A percentile compares a stretch with the other conserved stretches of the same genome.
Conservation (phyloP, 2,329 filamentous ascomycete genomes). For the Aspergillus tamarii region DNA sequence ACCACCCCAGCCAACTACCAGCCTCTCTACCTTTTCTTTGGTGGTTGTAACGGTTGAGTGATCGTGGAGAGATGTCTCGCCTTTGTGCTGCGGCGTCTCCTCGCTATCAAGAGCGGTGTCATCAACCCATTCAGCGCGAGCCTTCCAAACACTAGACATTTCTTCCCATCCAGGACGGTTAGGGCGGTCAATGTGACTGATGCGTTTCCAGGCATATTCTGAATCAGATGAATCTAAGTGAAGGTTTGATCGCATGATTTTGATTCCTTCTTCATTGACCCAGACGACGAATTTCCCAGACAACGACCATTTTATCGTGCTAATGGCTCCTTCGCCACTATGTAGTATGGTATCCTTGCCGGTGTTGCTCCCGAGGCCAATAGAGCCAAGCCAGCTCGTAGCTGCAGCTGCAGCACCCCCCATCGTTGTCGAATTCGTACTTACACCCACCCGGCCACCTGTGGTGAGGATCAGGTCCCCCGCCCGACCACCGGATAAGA, state of each 20-base stretch:
- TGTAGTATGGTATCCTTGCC: conserved; percentile 88
- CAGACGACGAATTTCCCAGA: conserved; percentile 91
- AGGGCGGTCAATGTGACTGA: conserved; percentile 88
- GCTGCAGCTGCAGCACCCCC: conserved; percentile 74
- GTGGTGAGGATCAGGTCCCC: conserved; percentile 85
- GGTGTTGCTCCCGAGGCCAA: conserved; percentile 76
- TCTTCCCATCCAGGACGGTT: conserved; percentile 89
- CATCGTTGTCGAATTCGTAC: conserved; percentile 81
- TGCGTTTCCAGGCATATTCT: conserved; percentile 90
- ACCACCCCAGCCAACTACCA: conserved; percentile 93
- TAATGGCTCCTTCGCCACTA: conserved; percentile 88
- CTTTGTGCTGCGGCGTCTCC: conserved; percentile 52
- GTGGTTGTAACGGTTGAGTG: conserved; percentile 43
- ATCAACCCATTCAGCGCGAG: conserved; percentile 89
- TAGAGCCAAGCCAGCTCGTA: conserved; percentile 86
- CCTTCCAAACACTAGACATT: conserved; percentile 96
- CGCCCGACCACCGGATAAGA: conserved; percentile 86
- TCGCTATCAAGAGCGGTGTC: conserved; percentile 76
- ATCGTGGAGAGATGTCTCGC: conserved; percentile 39
- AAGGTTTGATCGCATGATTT: conserved; percentile 91
- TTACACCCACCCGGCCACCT: conserved; percentile 77
- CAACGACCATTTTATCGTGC: conserved; percentile 89
- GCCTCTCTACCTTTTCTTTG: conserved; percentile 63
- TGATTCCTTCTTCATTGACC: conserved; percentile 96
- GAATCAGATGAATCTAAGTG: conserved; percentile 74